phyloP scores from a whole-genome alignment of 495 filamentous ascomycete species.

The Xylaria sp. region DNA sequence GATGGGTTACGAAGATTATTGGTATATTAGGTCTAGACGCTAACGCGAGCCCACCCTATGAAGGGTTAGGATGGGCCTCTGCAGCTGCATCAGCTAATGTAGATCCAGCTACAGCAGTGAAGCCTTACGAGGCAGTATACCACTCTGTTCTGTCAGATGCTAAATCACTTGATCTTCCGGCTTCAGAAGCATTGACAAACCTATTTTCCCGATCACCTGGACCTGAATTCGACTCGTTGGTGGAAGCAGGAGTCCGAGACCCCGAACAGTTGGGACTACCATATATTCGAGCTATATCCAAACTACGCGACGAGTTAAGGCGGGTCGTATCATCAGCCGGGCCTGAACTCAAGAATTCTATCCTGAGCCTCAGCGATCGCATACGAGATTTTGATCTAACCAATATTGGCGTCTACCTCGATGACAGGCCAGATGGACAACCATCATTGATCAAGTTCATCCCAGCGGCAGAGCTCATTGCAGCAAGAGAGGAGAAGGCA shows the following conservation, averaged over 20 bases:
- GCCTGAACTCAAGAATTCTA: constrained; percentile 61
- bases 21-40: constrained; percentile 86
- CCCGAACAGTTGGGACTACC: constrained; percentile 64
- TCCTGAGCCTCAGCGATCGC: constrained; percentile 75
- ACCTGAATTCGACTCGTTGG: constrained; percentile 50
- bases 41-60: constrained; percentile 61
- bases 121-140: constrained; percentile 52
- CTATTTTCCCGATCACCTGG: constrained; percentile 48
- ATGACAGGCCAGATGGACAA: constrained; percentile 71
- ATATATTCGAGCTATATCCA: constrained; percentile 68
- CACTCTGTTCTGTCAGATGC: constrained; percentile 48
- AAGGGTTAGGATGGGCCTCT: constrained; percentile 82
- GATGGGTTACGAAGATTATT: constrained; percentile 84
- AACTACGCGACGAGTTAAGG: constrained; percentile 72
- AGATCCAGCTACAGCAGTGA: constrained; percentile 51
- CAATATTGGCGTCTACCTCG: constrained; percentile 82
- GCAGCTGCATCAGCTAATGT: constrained; percentile 61
- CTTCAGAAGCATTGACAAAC: constrained; percentile 43
- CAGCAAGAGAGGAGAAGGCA: constrained; percentile 74
- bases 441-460: constrained; percentile 87
- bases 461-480: constrained; percentile 69
- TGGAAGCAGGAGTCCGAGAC: constrained; percentile 48
- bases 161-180: constrained; percentile 36
- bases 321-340: constrained; percentile 61
- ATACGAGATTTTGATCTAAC: constrained; percentile 83